These are phyloP conservation scores for Acanthamoeba quina DNA, from an alignment of 208 protist species.

Conservation along the genomic window DNA sequence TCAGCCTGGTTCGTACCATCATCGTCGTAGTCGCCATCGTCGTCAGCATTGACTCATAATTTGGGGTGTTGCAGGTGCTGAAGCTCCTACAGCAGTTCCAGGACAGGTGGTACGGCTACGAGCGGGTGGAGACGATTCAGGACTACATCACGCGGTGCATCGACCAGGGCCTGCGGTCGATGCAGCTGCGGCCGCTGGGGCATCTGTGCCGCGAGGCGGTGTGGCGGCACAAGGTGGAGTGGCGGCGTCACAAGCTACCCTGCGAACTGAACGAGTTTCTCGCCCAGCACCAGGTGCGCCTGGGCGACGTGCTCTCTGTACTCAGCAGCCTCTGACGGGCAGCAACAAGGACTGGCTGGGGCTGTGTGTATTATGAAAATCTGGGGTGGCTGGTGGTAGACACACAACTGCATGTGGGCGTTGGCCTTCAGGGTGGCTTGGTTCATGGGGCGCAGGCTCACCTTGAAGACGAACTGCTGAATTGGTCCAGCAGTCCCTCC, in stretches of 20 bases:
- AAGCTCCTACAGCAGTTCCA: constrained; percentile 10
- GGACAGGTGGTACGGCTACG: neutral
- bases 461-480: too few relatives aligned
- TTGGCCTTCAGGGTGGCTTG: too few relatives aligned
- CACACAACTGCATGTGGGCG: too few relatives aligned
- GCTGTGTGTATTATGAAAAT: too few relatives aligned
- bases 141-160: neutral
- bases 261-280: constrained; percentile 9
- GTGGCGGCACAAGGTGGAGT: constrained; percentile 8
- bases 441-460: too few relatives aligned
- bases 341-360: too few relatives aligned
- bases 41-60: neutral
- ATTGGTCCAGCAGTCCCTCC: too few relatives aligned
- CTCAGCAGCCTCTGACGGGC: constrained; percentile 38
- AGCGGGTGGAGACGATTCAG: neutral
- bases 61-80: neutral
- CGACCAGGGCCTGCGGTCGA: neutral
- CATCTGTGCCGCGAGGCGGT: constrained; percentile 9
- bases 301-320: constrained; percentile 23
- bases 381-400: too few relatives aligned
- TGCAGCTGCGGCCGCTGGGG: constrained; percentile 4
- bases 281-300: constrained; percentile 2
- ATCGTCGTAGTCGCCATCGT: neutral
- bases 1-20: neutral
- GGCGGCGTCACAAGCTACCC: neutral